Base-by-base conservation (phyloP, 257 asterid genomes). In the Anisodus tanguticus region DNA sequence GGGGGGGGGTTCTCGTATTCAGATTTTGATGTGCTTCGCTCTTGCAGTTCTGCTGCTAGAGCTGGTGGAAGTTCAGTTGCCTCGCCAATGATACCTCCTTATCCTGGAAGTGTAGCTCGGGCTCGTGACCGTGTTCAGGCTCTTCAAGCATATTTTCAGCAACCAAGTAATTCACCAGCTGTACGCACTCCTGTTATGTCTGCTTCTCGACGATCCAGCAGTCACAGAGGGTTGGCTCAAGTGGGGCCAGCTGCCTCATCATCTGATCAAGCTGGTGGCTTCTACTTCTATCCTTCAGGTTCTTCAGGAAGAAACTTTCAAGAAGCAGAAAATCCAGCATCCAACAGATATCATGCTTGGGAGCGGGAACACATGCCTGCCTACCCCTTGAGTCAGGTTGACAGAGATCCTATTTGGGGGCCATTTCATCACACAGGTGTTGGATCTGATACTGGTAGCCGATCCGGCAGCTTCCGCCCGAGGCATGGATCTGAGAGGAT, bases 401-500 rank as follows among this genome's bases (percentile, higher is more conserved):
- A 93, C 22, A 87, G 97, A 88, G 95, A 93, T 10, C 83, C 91
- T 2, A 88, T 90, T 57, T 93, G 98, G 97, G 97, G 92, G 17
- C 90, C 94, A 9, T 93, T 90, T 85, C 93, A 88, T 84, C 92
- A 85, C 62, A 86, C 90, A 41, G 87, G 86, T 79, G 83, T 87
- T 81, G 90, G 88, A 54, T 85, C 94, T 5, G 92, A 88, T 41
- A 60, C 81, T 59, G 88, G 88, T 67, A 84, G 84, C 85, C 85
- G 97, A 74, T 67, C 90, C 10, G 85, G 85, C 82, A 89, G 89
- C 86, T 87, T 86, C 82, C 90, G 93, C 39, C 97, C 86, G 84
- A 90, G 98, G 89, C 94, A 91, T 74, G 98, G 98, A 85, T 85
- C 95, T 12, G 96, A 90, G 82, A 92, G 97, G 90, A 88, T 87